Percentiles rank a stretch among this genome's conserved stretches.
Conservation (phyloP, 2,329 filamentous ascomycete genomes). For the Hymenoscyphus salicellus region DNA sequence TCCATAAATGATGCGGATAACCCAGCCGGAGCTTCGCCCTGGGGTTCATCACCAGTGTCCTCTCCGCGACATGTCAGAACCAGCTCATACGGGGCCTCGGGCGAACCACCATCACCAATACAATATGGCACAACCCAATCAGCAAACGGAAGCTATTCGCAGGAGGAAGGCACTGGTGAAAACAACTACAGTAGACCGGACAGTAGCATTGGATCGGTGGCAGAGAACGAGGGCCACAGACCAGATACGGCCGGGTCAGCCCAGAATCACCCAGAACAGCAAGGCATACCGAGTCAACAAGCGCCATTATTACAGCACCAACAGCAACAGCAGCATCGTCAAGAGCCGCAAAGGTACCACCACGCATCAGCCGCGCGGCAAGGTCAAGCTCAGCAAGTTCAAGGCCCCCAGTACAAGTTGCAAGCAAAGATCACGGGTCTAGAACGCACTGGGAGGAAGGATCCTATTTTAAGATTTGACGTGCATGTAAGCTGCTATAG, state of each 20-base stretch:
- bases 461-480: conserved; percentile 91
- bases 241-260: conserved; percentile 33
- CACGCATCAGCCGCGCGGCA: conserved; percentile 28
- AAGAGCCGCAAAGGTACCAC: conserved; percentile 37
- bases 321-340: conserved; percentile 21
- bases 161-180: conserved; percentile 29
- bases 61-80: conserved; percentile 33
- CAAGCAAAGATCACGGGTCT: conserved; percentile 93
- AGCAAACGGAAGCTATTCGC: conserved; percentile 25
- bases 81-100: conserved; percentile 28
- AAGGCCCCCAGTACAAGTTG: conserved; percentile 73
- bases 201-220: conserved; percentile 27
- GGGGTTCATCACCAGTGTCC: conserved; percentile 44
- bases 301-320: conserved; percentile 24
- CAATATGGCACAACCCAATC: conserved; percentile 25
- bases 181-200: conserved; percentile 29
- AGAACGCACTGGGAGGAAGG: conserved; percentile 91
- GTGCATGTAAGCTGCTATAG: conserved; percentile 69
- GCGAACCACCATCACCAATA: conserved; percentile 31
- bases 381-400: conserved; percentile 40
- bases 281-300: conserved; percentile 25
- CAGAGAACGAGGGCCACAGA: conserved; percentile 30
- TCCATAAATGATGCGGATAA: conserved; percentile 56
- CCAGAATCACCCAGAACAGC: conserved; percentile 26
- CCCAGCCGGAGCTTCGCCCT: conserved; percentile 58